Conservation (phyloP, 2,329 filamentous ascomycete genomes). For the Coniochaeta pulveracea region DNA sequence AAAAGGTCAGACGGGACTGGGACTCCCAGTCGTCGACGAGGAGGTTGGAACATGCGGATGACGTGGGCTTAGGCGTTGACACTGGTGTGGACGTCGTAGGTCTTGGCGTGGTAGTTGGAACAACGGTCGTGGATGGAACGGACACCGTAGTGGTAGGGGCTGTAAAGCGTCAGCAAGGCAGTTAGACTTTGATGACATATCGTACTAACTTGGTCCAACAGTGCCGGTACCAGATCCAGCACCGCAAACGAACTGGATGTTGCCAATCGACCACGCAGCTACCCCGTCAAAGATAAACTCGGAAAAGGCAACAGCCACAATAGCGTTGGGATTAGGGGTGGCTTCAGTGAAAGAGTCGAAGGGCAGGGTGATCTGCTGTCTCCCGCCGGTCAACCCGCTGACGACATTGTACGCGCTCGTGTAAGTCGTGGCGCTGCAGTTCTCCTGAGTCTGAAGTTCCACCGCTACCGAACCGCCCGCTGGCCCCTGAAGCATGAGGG, state of each 20-base stretch:
- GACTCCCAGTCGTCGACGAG: conserved; percentile 48
- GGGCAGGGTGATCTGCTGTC: conserved; percentile 38
- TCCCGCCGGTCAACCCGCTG: conserved; percentile 31
- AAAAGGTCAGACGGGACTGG: conserved; percentile 48
- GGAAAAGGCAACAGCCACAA: conserved; percentile 14
- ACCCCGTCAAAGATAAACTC: conserved; percentile 10
- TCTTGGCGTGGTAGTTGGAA: conserved; percentile 4
- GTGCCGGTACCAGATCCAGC: conserved; percentile 4
- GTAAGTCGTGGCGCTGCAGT: conserved; percentile 8
- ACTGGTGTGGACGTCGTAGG: conserved; percentile 5
- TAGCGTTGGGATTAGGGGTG: conserved; percentile 37
- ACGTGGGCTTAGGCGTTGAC: conserved; percentile 7
- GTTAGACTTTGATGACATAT: too few relatives aligned
- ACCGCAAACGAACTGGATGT: conserved; percentile 28
- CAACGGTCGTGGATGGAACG: background rate
- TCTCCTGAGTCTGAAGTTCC: conserved; percentile 31
- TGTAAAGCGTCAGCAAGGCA: background rate
- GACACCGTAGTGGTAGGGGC: background rate
- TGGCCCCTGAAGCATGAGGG: conserved; percentile 34
- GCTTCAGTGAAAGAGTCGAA: conserved; percentile 32
- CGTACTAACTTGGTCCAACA: too few relatives aligned
- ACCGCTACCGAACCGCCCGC: conserved; percentile 25
- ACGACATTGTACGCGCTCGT: conserved; percentile 15
- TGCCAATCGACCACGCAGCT: conserved; percentile 13
- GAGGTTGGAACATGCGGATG: conserved; percentile 14